These are phyloP conservation scores for Juncus inflexus DNA, from an alignment of 176 grass and related monocot species.

Conservation along the genomic window DNA sequence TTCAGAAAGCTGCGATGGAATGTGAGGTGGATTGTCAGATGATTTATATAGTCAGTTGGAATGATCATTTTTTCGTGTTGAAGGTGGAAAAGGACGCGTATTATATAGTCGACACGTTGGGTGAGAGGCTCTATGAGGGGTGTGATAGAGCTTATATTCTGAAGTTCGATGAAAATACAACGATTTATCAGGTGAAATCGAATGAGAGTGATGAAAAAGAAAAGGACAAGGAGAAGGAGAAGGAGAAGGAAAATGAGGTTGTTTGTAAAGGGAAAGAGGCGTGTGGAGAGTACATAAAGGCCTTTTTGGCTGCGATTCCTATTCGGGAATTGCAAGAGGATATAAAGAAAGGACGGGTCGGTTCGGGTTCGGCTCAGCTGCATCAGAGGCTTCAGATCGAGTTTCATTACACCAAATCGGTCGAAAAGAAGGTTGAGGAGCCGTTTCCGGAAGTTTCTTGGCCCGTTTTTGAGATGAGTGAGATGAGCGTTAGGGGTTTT, in stretches of 20 bases:
- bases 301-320: constrained; percentile 88
- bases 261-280: constrained; percentile 66
- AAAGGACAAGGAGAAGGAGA: constrained; percentile 22
- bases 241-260: constrained; percentile 40
- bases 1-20: constrained; percentile 42
- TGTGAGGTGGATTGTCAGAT: constrained; percentile 32
- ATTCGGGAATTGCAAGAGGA: constrained; percentile 81
- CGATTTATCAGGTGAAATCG: constrained; percentile 49
- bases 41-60: constrained; percentile 94
- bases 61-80: constrained; percentile 88
- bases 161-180: constrained; percentile 73
- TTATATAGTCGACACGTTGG: constrained; percentile 89
- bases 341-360: constrained; percentile 79
- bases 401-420: constrained; percentile 68
- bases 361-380: constrained; percentile 53
- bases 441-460: constrained; percentile 5
- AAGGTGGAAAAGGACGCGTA: constrained; percentile 62
- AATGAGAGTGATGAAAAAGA: constrained; percentile 31
- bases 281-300: constrained; percentile 95
- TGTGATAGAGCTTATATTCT: constrained; percentile 81
- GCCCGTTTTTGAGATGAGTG: neutral
- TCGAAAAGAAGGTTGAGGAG: neutral
- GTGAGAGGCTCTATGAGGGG: constrained; percentile 87
- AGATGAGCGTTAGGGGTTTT: neutral
- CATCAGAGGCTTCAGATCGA: constrained; percentile 93